These are phyloP conservation scores for Dalbergia cultrata DNA, from an alignment of 306 rosid genomes.

Conservation along the genomic window DNA sequence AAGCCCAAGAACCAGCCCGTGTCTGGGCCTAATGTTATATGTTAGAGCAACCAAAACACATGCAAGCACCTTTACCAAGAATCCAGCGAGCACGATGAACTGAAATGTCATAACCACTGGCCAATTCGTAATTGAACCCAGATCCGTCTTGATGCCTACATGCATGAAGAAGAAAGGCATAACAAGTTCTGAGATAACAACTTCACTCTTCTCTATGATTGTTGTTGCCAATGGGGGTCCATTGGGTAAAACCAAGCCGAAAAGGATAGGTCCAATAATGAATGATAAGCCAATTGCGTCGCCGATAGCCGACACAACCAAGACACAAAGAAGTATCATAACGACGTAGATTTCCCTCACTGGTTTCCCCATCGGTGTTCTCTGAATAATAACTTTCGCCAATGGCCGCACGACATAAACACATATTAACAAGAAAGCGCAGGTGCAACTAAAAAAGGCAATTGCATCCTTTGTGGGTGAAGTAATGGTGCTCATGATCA, in stretches of 20 bases:
- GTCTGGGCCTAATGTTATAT: constrained; percentile 50
- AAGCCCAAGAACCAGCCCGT: constrained; percentile 58
- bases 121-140: background rate
- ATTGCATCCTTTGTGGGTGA: rapidly evolving
- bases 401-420: constrained; percentile 19
- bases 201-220: constrained; percentile 37
- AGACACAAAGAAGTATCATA: constrained; percentile 22
- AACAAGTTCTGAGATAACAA: constrained; percentile 16
- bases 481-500: background rate
- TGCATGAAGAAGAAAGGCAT: constrained; percentile 37
- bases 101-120: background rate
- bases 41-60: constrained; percentile 39
- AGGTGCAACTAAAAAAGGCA: background rate
- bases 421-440: background rate
- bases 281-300: constrained; percentile 33
- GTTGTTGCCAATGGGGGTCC: constrained; percentile 57
- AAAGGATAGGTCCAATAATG: constrained; percentile 39
- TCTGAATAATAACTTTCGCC: background rate
- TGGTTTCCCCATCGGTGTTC: constrained; percentile 45
- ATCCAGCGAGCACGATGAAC: constrained; percentile 24
- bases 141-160: constrained; percentile 12
- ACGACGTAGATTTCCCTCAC: constrained; percentile 29
- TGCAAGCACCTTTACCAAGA: constrained; percentile 40
- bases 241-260: constrained; percentile 48
- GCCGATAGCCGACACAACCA: constrained; percentile 10